A percentile compares a stretch with the other conserved stretches of the same genome.
phyloP scores from a whole-genome alignment of 2,329 filamentous ascomycete genomes.

The Aureobasidium sp. region DNA sequence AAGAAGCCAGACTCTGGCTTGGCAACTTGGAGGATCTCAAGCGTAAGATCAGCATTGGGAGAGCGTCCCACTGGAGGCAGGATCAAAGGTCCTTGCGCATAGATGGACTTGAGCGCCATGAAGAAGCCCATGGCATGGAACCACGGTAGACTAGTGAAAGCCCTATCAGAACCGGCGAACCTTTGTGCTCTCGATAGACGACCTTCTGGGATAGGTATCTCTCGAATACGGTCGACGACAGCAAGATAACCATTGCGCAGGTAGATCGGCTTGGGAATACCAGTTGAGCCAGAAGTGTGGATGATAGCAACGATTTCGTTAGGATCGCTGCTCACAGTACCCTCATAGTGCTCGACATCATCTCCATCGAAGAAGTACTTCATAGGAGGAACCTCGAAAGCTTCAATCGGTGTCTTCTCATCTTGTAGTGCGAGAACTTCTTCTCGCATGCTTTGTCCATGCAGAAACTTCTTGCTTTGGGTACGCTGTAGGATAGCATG shows the following conservation, averaged over 20 bases:
- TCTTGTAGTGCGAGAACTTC: slow-evolving; percentile 13
- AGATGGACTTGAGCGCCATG: slow-evolving; percentile 15
- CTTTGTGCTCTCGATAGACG: slow-evolving; percentile 19
- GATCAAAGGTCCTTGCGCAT: slow-evolving; percentile 11
- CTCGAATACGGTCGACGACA: slow-evolving; percentile 32
- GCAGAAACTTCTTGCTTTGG: slow-evolving; percentile 14
- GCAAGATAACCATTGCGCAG: slow-evolving; percentile 29
- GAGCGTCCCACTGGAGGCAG: slow-evolving; percentile 6
- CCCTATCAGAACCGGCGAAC: slow-evolving; percentile 15
- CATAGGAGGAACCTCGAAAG: slow-evolving; percentile 14
- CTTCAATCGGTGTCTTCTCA: slow-evolving; percentile 1
- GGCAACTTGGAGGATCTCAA: slow-evolving; percentile 18
- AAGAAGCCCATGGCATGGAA: slow-evolving; percentile 19
- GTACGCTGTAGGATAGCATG: slow-evolving; percentile 12
- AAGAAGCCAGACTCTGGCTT: slow-evolving; percentile 17
- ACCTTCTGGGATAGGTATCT: slow-evolving; percentile 28
- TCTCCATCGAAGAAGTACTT: slow-evolving; percentile 11
- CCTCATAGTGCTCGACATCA: slow-evolving; percentile 22
- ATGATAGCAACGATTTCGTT: slow-evolving; percentile 32
- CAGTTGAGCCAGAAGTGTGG: slow-evolving; percentile 39
- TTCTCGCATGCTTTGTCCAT: slow-evolving; percentile 7
- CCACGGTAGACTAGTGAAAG: slow-evolving; percentile 20
- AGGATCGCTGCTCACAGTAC: slow-evolving; percentile 27
- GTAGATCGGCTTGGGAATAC: slow-evolving; percentile 35
- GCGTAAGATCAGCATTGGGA: slow-evolving; percentile 16